A percentile compares a stretch with the other conserved stretches of the same genome.
Evolutionary conservation across 1,139 yeast genomes (phyloP).

Genomic region (Hemisphaericaspora xylanilytica): DNA sequence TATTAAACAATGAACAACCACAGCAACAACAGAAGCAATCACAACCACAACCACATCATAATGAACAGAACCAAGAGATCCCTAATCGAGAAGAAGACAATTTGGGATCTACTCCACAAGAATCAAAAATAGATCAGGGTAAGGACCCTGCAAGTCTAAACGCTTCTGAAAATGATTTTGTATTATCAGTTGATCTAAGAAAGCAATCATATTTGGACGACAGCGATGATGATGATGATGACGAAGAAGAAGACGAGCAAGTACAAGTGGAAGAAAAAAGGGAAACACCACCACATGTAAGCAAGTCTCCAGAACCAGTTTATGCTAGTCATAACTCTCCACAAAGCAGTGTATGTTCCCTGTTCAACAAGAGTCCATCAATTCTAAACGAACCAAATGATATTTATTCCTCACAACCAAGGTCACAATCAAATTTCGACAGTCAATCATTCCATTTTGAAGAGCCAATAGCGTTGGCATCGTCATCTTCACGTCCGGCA

Average conservation of each 20-base stretch:
- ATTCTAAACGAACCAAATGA: background rate
- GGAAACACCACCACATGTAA: background rate
- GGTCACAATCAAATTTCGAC: background rate
- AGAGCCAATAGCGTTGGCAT: background rate
- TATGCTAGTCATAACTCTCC: background rate
- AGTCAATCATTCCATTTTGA: conserved; percentile 2
- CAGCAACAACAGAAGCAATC: background rate
- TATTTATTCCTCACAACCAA: background rate
- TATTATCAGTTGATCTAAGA: conserved; percentile 35
- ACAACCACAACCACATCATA: background rate
- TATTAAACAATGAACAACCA: background rate
- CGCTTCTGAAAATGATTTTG: conserved; percentile 18
- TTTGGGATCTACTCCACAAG: background rate
- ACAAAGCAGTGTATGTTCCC: background rate
- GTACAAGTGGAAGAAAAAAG: background rate
- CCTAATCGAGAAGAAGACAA: background rate
- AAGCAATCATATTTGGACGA: conserved; percentile 3
- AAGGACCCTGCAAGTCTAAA: background rate
- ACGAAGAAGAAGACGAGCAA: background rate
- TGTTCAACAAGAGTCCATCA: background rate
- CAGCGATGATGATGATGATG: conserved; percentile 18
- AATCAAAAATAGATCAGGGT: background rate
- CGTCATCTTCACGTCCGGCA: background rate
- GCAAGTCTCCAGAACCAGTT: conserved; percentile 1
- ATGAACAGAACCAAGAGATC: background rate